Evolutionary conservation across 2,329 filamentous ascomycete species (phyloP), one percentile per base, ranked within the genome.

Genomic region (Exophiala mesophila): DNA sequence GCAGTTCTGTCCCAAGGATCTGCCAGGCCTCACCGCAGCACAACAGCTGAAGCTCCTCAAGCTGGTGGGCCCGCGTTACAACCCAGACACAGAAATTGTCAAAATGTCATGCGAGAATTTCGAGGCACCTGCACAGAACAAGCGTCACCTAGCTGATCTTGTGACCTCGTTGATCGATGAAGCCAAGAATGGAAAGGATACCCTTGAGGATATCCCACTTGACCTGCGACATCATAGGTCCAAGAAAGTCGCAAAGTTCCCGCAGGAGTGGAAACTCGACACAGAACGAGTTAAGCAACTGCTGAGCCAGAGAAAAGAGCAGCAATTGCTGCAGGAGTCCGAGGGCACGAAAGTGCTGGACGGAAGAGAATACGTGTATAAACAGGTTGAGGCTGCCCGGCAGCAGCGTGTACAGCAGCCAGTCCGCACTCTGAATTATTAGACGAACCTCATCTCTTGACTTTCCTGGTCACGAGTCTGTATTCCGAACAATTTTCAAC

Each of bases 71-170:
- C 64, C 81, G 12, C 83, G 92, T 53, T 97, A 88, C 74, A 92
- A 97, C 70, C 90, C 89, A 0, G 75, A 82, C 55, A 88, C 74
- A 41, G 80, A 88, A 56, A 70, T 87, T 45, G 73, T 96, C 57
- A 88, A 86, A 67, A 95, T 98, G 76, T 88, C 85, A 61, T 86
- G 85, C 68, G 92, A 97, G 65, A 81, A 82, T 61, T 94, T 85
- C 63, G 80, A 87, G 60, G 85, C 89, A 41, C 84, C 88, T 60
- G 87, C 89, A 13, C 89, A 97, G 70, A 98, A 98, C 72, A 98
- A 97, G 74, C 81, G 87, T n/a, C 92, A 92, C 63, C 74, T 98
- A 16, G 83, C 80, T 39, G 87, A 94, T 57, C 66, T 88, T 36
- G 77, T 97, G 36, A 73, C 83, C 50, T 77, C 73, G 36, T 69